Evolutionary conservation across 2,329 filamentous ascomycete species (phyloP).

Genomic region (Monosporascus sp.): DNA sequence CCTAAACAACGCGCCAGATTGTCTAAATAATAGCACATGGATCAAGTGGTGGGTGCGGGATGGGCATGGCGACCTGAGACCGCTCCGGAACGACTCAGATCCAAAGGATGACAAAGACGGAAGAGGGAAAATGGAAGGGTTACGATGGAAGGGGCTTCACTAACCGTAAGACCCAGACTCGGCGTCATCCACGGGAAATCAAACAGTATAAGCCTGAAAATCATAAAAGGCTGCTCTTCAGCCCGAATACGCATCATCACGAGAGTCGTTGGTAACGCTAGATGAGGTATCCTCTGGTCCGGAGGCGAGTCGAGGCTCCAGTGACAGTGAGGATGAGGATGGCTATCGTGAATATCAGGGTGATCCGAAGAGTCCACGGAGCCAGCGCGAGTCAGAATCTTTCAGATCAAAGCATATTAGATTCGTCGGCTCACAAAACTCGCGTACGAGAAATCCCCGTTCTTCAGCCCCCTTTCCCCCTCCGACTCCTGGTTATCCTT

Average conservation of each 20-base stretch:
- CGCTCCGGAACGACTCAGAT: constrained; percentile 18
- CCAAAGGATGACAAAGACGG: background rate
- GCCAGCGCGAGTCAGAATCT: no score
- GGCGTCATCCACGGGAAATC: background rate
- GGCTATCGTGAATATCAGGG: no score
- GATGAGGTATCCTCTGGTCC: background rate
- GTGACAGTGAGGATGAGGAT: no score
- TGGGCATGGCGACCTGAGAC: constrained; percentile 24
- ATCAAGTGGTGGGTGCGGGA: constrained; percentile 31
- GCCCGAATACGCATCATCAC: background rate
- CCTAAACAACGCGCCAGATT: constrained; percentile 24
- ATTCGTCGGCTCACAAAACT: no score
- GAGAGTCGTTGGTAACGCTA: background rate
- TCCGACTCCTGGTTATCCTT: no score
- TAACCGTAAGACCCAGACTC: background rate
- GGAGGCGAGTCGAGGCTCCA: no score
- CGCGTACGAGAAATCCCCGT: no score
- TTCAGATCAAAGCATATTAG: no score
- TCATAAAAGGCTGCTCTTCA: background rate
- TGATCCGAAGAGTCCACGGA: no score
- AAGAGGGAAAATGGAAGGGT: background rate
- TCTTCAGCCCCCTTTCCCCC: no score
- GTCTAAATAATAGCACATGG: constrained; percentile 31
- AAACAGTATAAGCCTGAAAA: background rate
- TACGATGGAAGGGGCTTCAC: background rate